A percentile compares a stretch with the other conserved stretches of the same genome.
Evolutionary conservation across 2,329 filamentous ascomycete genomes (phyloP).

Genomic region (Pleomassaria siparia): DNA sequence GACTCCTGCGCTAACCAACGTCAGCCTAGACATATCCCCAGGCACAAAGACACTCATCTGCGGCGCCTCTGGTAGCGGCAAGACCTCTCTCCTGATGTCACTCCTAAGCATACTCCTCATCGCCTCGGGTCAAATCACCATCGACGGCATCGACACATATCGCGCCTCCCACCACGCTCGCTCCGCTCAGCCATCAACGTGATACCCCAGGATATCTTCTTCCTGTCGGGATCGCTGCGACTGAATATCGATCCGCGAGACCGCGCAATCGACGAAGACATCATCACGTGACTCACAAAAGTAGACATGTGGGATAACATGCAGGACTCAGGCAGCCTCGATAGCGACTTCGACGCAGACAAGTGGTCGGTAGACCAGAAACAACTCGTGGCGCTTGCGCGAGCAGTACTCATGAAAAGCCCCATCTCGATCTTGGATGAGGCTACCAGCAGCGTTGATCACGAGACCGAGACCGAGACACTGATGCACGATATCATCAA

Average conservation of each 20-base stretch:
- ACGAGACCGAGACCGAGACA: slow-evolving; percentile 17
- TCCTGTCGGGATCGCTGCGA: slow-evolving; percentile 48
- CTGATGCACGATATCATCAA: slow-evolving; percentile 16
- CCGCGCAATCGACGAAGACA: slow-evolving; percentile 31
- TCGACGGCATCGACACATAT: not conserved
- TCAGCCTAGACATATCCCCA: slow-evolving; percentile 43
- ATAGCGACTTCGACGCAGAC: slow-evolving; percentile 3
- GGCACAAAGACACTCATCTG: slow-evolving; percentile 52
- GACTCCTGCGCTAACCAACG: not conserved
- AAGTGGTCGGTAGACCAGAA: slow-evolving; percentile 51
- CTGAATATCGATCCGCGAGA: slow-evolving; percentile 48
- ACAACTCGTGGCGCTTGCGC: slow-evolving; percentile 62
- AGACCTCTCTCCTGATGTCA: slow-evolving; percentile 28
- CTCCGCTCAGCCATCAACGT: slow-evolving; percentile 29
- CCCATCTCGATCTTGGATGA: slow-evolving; percentile 16
- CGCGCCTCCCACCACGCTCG: not conserved
- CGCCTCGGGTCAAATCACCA: not conserved
- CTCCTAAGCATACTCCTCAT: slow-evolving; percentile 16
- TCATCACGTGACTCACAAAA: slow-evolving; percentile 42
- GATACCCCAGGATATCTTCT: slow-evolving; percentile 52
- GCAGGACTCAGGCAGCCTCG: slow-evolving; percentile 14
- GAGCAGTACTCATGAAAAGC: slow-evolving; percentile 52
- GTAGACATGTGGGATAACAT: slow-evolving; percentile 45
- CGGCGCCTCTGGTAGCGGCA: slow-evolving; percentile 52
- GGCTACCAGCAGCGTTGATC: slow-evolving; percentile 15